A percentile compares a stretch with the other conserved stretches of the same genome.
Evolutionary conservation across 2,329 filamentous ascomycete genomes (phyloP).

Genomic region (Colletotrichum melonis): DNA sequence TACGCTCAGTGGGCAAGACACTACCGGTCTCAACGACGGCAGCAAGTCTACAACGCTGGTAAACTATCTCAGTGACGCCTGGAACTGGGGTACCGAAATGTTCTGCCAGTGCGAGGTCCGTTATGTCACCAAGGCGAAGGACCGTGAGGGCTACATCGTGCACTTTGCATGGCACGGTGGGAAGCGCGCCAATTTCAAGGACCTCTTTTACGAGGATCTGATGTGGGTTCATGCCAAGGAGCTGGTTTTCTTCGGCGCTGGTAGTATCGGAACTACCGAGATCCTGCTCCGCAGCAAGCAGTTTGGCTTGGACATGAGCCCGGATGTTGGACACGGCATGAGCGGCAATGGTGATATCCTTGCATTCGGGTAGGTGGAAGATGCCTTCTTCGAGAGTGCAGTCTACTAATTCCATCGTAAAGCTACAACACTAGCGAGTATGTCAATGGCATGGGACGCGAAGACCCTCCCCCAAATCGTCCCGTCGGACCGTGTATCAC

Average conservation of each 20-base stretch:
- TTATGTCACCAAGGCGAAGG: slow-evolving; percentile 64
- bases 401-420: too few species aligned
- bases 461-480: slow-evolving; percentile 58
- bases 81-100: slow-evolving; percentile 79
- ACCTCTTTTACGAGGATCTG: slow-evolving; percentile 66
- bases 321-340: slow-evolving; percentile 68
- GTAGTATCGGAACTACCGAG: slow-evolving; percentile 73
- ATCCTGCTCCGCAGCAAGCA: slow-evolving; percentile 71
- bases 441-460: slow-evolving; percentile 66
- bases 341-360: slow-evolving; percentile 76
- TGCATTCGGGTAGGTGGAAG: slow-evolving; percentile 65
- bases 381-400: too few species aligned
- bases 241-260: slow-evolving; percentile 76
- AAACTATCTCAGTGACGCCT: slow-evolving; percentile 76
- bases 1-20: slow-evolving; percentile 70
- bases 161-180: slow-evolving; percentile 74
- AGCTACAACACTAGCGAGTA: slow-evolving; percentile 69
- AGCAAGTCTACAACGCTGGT: slow-evolving; percentile 75
- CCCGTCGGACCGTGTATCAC: slow-evolving; percentile 73
- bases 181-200: slow-evolving; percentile 64
- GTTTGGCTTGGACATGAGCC: slow-evolving; percentile 68
- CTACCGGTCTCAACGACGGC: slow-evolving; percentile 73
- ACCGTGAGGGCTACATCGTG: slow-evolving; percentile 68
- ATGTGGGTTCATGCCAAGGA: slow-evolving; percentile 76
- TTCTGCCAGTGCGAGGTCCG: slow-evolving; percentile 77